Conservation (phyloP, 768 basidiomycete species). For the Leccinum barrowsii region DNA sequence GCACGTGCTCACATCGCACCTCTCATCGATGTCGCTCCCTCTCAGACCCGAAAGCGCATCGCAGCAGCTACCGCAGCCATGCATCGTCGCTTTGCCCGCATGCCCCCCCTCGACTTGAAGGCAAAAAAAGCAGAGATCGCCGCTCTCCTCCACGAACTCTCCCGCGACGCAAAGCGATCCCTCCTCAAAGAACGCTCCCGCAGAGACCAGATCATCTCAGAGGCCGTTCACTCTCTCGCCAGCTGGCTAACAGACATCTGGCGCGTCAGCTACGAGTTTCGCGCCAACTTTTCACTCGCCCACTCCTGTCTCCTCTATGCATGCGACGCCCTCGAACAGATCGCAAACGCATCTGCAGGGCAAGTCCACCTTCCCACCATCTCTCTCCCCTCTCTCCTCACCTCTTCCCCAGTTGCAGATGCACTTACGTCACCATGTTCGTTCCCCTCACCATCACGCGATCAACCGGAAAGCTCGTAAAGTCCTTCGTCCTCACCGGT, state of each 20-base stretch:
- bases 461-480: constrained; percentile 43
- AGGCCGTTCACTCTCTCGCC: constrained; percentile 52
- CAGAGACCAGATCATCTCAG: constrained; percentile 51
- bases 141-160: constrained; percentile 48
- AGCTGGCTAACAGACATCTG: constrained; percentile 66
- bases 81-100: constrained; percentile 35
- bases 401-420: constrained; percentile 46
- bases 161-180: constrained; percentile 50
- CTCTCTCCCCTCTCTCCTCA: constrained; percentile 5
- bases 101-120: constrained; percentile 50
- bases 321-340: constrained; percentile 43
- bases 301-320: constrained; percentile 56
- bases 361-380: constrained; percentile 28
- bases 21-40: constrained; percentile 44
- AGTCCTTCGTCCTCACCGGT: constrained; percentile 47
- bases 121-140: constrained; percentile 55
- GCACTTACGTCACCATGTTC: constrained; percentile 44
- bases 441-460: constrained; percentile 44
- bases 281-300: constrained; percentile 46
- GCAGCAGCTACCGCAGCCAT: constrained; percentile 39
- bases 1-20: constrained; percentile 49
- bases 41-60: constrained; percentile 37
- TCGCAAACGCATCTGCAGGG: constrained; percentile 39
- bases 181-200: constrained; percentile 52
- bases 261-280: constrained; percentile 57